These are phyloP conservation scores for Gillenia trifoliata DNA, from an alignment of 306 rosid species.

Conservation along the genomic window DNA sequence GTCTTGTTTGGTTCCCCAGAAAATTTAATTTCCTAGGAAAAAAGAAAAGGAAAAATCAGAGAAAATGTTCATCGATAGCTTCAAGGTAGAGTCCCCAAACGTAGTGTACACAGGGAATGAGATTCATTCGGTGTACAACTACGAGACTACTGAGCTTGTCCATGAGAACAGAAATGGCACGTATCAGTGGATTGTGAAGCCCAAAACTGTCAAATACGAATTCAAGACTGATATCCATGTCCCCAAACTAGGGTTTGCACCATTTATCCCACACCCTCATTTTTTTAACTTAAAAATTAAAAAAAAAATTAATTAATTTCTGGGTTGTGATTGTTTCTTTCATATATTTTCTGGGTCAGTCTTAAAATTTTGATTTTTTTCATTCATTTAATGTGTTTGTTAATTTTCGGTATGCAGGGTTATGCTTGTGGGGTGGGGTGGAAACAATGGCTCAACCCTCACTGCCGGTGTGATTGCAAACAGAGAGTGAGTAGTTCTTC, in stretches of 20 bases:
- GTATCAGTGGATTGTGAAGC: constrained; percentile 88
- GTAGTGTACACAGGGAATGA: constrained; percentile 63
- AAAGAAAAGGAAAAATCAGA: neutral
- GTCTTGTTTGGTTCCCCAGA: neutral
- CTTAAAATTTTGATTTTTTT: neutral
- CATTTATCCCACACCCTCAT: neutral
- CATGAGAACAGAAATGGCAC: constrained; percentile 78
- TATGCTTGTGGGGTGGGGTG: constrained; percentile 99
- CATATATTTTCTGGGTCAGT: neutral
- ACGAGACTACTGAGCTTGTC: constrained; percentile 87
- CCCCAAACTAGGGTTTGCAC: constrained; percentile 84
- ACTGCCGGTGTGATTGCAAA: constrained; percentile 94
- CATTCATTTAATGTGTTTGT: neutral
- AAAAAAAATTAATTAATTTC: neutral
- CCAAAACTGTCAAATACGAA: constrained; percentile 74
- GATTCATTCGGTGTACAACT: constrained; percentile 81
- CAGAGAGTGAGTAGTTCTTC: constrained; percentile 57
- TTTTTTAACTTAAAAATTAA: neutral
- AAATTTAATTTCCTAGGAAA: neutral
- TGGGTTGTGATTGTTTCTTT: neutral
- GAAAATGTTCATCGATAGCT: constrained; percentile 74
- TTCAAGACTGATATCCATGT: constrained; percentile 67
- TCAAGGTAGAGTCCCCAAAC: constrained; percentile 85
- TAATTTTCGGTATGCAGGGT: constrained; percentile 40
- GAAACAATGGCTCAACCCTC: constrained; percentile 87